Conservation (phyloP, 2,329 filamentous ascomycete species). For the Monilinia laxa region DNA sequence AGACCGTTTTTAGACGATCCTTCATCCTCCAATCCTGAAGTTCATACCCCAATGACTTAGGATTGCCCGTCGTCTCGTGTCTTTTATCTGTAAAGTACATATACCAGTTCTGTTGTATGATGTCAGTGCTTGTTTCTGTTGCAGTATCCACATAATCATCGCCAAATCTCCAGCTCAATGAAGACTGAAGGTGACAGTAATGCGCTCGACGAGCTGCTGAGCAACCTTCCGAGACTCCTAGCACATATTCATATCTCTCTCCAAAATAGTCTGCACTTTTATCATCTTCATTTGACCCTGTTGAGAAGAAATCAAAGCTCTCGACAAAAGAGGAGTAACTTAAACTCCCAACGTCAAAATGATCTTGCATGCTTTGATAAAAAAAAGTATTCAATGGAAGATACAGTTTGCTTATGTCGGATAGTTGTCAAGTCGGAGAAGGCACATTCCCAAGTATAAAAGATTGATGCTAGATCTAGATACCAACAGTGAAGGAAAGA, state of each 20-base stretch:
- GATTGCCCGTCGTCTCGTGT: constrained; percentile 90
- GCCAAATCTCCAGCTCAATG: background rate
- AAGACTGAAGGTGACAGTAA: background rate
- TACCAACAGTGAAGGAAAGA: constrained; percentile 31
- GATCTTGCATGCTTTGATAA: constrained; percentile 14
- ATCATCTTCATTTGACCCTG: background rate
- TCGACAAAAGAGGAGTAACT: constrained; percentile 16
- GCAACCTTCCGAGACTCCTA: background rate
- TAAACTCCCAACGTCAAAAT: constrained; percentile 10
- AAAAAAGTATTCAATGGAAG: background rate
- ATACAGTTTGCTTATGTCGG: constrained; percentile 6
- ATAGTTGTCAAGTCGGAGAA: background rate
- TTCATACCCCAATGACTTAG: constrained; percentile 63
- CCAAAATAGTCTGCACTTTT: background rate
- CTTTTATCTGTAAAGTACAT: constrained; percentile 99
- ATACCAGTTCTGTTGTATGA: constrained; percentile 80
- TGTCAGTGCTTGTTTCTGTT: constrained; percentile 28
- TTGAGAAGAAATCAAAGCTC: constrained; percentile 7
- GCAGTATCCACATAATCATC: background rate
- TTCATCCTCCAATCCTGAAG: constrained; percentile 97
- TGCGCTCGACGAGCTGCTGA: background rate
- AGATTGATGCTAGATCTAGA: background rate
- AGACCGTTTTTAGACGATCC: constrained; percentile 94
- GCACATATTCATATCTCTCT: background rate
- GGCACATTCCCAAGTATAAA: background rate